Evolutionary conservation across 257 asterid species (phyloP), one percentile per base, ranked within the genome.

Genomic region (Ilex aquifolium): DNA sequence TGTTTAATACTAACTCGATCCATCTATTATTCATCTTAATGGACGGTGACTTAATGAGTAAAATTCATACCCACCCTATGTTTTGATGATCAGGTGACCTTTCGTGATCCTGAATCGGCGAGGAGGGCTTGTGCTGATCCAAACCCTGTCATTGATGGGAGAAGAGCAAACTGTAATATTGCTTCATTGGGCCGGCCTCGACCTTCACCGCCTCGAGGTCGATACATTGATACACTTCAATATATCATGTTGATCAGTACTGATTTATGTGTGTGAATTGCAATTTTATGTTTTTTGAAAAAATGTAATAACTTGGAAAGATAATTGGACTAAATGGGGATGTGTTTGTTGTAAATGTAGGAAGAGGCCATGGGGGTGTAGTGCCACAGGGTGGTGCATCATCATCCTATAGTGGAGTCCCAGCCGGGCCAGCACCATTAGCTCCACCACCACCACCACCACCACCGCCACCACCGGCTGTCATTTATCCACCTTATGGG

Each of bases 161-260:
- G 99, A 66, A 79, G 94, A 69, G 95, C 99, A 59, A 93, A 93
- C 61, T 93, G 99, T 62, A 93, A 93, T 56, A 82, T 93, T 46
- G 99, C 99, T 15, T 90, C 99, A 2, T 69, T 90, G 36, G 99
- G 97, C 5, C 83, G 99, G 30, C 95, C 97, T 7, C 81, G 95
- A 1, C 97, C 97, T 27, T 87, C 99, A 30, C 95, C 96, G 0
- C 88, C 87, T 59, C 72, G 88, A 67, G 90, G 90, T 83, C 56
- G 31, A 13, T n/a, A 56, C 21, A 8, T 48, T 7, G 27, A 21
- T 21, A 21, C 27, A 21, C 27, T 21, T 17, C 40, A 36, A 36
- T 36, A 4, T 4, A 4, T 36, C 42, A 36, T 8, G 5, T 36
- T 36, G 42, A 36, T 36, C 42, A 36, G 8, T 36, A 36, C 5